Percentiles rank a stretch among this genome's conserved stretches.
Evolutionary conservation across 2,329 filamentous ascomycete species (phyloP).

Genomic region (Fusarium brachygibbosum): DNA sequence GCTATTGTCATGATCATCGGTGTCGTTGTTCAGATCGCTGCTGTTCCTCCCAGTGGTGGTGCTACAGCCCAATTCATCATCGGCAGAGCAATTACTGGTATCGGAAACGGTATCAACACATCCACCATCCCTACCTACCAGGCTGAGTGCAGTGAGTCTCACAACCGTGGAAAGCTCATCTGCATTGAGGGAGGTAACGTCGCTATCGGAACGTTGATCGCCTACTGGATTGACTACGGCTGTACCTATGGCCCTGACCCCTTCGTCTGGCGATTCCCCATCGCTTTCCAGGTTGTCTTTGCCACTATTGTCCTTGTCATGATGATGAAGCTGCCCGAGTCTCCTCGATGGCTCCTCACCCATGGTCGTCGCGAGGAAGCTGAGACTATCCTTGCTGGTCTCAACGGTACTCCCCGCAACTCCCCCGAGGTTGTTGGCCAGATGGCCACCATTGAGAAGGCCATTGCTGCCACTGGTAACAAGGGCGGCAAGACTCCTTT

Average conservation of each 20-base stretch:
- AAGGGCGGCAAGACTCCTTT: conserved; percentile 61
- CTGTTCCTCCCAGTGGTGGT: conserved; percentile 52
- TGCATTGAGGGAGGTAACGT: conserved; percentile 63
- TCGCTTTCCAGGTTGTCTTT: conserved; percentile 59
- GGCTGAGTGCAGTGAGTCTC: conserved; percentile 65
- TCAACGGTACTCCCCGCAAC: conserved; percentile 57
- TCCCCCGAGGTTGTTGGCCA: conserved; percentile 69
- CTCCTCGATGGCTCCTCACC: conserved; percentile 61
- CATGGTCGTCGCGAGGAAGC: conserved; percentile 62
- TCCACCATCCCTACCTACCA: conserved; percentile 69
- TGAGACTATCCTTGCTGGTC: conserved; percentile 45
- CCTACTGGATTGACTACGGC: conserved; percentile 61
- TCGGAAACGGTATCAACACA: conserved; percentile 66
- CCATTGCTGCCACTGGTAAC: conserved; percentile 66
- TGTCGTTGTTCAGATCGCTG: conserved; percentile 69
- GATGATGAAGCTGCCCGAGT: conserved; percentile 62
- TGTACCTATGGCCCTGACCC: conserved; percentile 59
- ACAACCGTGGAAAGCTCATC: conserved; percentile 67
- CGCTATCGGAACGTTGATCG: conserved; percentile 58
- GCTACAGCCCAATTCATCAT: conserved; percentile 64
- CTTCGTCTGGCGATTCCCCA: conserved; percentile 68
- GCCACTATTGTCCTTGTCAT: conserved; percentile 57
- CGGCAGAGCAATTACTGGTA: conserved; percentile 65
- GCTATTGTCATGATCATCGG: conserved; percentile 71
- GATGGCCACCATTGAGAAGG: conserved; percentile 63